Evolutionary conservation across 2,329 filamentous ascomycete species (phyloP).

Genomic region (Dactylonectria estremocensis): DNA sequence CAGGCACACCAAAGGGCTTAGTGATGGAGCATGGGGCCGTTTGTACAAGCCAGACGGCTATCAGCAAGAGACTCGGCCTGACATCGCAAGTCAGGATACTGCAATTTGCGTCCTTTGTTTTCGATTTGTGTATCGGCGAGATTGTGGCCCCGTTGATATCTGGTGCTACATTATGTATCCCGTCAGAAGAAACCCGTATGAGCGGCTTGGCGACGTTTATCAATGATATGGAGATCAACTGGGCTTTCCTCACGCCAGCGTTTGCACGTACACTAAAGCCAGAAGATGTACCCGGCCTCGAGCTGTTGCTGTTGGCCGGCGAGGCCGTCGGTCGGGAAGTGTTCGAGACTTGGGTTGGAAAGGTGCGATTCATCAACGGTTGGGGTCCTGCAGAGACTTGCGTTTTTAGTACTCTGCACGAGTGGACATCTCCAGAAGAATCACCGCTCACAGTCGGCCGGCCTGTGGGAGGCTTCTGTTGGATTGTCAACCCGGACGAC

Average conservation of each 20-base stretch:
- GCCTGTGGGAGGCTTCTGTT: conserved; percentile 22
- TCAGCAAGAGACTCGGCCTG: conserved; percentile 13
- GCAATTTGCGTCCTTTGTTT: conserved; percentile 29
- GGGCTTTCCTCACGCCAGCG: conserved; percentile 11
- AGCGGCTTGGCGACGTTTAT: conserved; percentile 11
- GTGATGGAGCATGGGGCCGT: conserved; percentile 39
- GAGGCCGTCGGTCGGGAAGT: conserved; percentile 28
- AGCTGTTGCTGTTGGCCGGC: conserved; percentile 28
- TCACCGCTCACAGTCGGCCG: no score
- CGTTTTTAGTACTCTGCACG: not conserved
- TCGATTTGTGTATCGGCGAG: conserved; percentile 18
- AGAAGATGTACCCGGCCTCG: not conserved
- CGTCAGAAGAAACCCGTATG: conserved; percentile 15
- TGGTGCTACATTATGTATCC: conserved; percentile 29
- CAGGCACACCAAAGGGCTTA: conserved; percentile 46
- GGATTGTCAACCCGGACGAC: conserved; percentile 45
- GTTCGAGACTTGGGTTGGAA: conserved; percentile 34
- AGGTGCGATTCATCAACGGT: conserved; percentile 28
- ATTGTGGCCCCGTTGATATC: conserved; percentile 22
- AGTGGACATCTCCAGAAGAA: conserved; percentile 1
- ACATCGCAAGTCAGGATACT: no score
- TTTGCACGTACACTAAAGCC: conserved; percentile 8
- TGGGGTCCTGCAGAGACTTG: conserved; percentile 41
- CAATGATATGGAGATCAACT: not conserved
- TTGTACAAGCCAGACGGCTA: conserved; percentile 24